Conservation (phyloP, 768 basidiomycete genomes). For the Leccinum rimulosum region DNA sequence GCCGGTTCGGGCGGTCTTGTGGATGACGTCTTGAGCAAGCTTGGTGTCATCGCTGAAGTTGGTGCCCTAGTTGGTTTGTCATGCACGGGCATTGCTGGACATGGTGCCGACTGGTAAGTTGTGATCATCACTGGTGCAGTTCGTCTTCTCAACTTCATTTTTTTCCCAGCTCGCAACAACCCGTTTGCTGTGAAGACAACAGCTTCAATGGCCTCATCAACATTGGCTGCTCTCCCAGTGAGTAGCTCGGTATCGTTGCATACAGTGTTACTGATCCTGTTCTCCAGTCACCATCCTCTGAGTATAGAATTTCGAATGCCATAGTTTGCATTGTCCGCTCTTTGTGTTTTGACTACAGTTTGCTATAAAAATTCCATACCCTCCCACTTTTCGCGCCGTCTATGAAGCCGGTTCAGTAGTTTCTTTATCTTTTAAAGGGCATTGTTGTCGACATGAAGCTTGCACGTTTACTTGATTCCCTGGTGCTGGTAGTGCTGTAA, state of each 20-base stretch:
- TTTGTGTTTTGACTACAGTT: conserved; percentile 7
- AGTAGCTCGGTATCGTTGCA: background rate
- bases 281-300: conserved; percentile 21
- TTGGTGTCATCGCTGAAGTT: rapidly evolving
- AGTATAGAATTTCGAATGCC: conserved; percentile 7
- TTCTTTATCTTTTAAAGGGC: background rate
- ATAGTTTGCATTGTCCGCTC: conserved; percentile 15
- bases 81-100: conserved; percentile 32
- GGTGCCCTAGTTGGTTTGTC: conserved; percentile 22
- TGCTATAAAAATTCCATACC: conserved; percentile 15
- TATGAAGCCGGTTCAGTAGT: background rate
- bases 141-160: background rate
- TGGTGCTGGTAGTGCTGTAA: background rate
- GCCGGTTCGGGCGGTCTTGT: background rate
- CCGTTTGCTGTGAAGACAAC: conserved; percentile 42
- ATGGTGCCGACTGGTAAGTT: conserved; percentile 18
- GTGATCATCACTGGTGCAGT: no score
- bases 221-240: conserved; percentile 41
- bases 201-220: conserved; percentile 35
- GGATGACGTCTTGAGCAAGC: rapidly evolving
- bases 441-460: background rate
- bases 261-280: background rate
- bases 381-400: background rate
- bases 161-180: conserved; percentile 27
- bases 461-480: background rate